Percentiles rank a stretch among this genome's conserved stretches.
Evolutionary conservation across 352 stramenopile genomes (phyloP).

Genomic region (Globisporangium orthogonon): DNA sequence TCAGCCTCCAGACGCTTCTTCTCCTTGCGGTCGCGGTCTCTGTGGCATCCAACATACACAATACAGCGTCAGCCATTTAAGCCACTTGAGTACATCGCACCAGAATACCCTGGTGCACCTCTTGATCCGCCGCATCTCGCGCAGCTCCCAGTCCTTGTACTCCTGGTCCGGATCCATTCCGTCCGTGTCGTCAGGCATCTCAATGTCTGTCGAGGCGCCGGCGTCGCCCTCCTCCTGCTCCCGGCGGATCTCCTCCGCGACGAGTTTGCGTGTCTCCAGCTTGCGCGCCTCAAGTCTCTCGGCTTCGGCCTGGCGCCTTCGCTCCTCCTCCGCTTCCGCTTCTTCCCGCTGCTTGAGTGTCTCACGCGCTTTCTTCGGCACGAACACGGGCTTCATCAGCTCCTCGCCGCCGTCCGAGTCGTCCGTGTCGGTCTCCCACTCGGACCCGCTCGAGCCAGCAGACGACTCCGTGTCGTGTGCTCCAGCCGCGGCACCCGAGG

Average conservation of each 20-base stretch:
- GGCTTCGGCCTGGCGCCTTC: slow-evolving; percentile 38
- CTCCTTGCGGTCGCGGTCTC: slow-evolving; percentile 81
- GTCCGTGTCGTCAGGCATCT: slow-evolving; percentile 90
- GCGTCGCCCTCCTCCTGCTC: slow-evolving; percentile 50
- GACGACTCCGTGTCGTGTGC: slow-evolving; percentile 26
- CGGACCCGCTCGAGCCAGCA: slow-evolving; percentile 41
- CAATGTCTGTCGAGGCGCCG: slow-evolving; percentile 55
- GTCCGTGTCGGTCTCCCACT: slow-evolving; percentile 82
- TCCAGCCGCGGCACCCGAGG: neutral
- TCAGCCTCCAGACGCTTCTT: slow-evolving; percentile 72
- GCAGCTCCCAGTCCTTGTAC: slow-evolving; percentile 91
- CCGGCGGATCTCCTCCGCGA: slow-evolving; percentile 67
- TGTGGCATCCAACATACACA: slow-evolving; percentile 12
- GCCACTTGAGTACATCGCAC: too few relatives aligned
- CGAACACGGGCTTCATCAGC: slow-evolving; percentile 90
- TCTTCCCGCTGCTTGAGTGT: slow-evolving; percentile 82
- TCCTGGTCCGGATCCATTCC: slow-evolving; percentile 86
- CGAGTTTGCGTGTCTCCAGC: slow-evolving; percentile 60
- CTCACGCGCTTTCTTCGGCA: slow-evolving; percentile 85
- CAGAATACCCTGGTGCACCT: slow-evolving; percentile 23
- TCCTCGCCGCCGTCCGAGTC: slow-evolving; percentile 61
- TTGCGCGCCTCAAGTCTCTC: slow-evolving; percentile 47
- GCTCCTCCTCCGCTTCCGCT: slow-evolving; percentile 65
- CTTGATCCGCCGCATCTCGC: slow-evolving; percentile 91
- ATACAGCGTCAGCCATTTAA: neutral